phyloP scores from a whole-genome alignment of 164 flowering plant genomes.

The Dillenia suffruticosa region DNA sequence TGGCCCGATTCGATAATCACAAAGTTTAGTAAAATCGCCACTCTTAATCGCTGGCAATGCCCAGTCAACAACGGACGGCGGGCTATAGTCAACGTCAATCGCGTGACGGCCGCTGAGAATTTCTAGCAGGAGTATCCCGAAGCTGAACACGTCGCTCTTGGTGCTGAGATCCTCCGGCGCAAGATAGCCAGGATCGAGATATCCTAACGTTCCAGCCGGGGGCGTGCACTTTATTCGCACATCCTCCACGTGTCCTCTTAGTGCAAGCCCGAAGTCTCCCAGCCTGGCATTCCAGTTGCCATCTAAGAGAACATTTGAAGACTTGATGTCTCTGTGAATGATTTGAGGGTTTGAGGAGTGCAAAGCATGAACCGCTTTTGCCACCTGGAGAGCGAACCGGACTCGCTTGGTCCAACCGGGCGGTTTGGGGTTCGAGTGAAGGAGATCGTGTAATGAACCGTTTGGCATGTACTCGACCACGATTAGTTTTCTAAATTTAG shows the following conservation, averaged over 20 bases:
- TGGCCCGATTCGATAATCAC: constrained; percentile 45
- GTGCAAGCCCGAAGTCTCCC: constrained; percentile 80
- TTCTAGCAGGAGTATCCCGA: constrained; percentile 66
- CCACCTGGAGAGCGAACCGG: constrained; percentile 53
- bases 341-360: constrained; percentile 78
- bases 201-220: constrained; percentile 84
- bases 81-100: constrained; percentile 72
- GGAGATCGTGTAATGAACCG: constrained; percentile 61
- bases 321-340: constrained; percentile 89
- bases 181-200: constrained; percentile 68
- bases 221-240: constrained; percentile 53
- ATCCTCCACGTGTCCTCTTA: constrained; percentile 73
- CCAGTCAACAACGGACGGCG: constrained; percentile 84
- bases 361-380: constrained; percentile 51
- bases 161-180: constrained; percentile 57
- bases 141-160: constrained; percentile 77
- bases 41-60: constrained; percentile 59
- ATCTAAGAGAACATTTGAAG: constrained; percentile 75
- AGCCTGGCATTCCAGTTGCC: constrained; percentile 48
- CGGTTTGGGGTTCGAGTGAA: constrained; percentile 44
- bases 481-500: constrained; percentile 25
- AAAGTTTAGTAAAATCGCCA: constrained; percentile 33
- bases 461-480: constrained; percentile 88
- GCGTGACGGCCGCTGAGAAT: constrained; percentile 75
- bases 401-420: constrained; percentile 59